Evolutionary conservation across 2,329 filamentous ascomycete genomes (phyloP).

Genomic region (Colletotrichum costaricense): DNA sequence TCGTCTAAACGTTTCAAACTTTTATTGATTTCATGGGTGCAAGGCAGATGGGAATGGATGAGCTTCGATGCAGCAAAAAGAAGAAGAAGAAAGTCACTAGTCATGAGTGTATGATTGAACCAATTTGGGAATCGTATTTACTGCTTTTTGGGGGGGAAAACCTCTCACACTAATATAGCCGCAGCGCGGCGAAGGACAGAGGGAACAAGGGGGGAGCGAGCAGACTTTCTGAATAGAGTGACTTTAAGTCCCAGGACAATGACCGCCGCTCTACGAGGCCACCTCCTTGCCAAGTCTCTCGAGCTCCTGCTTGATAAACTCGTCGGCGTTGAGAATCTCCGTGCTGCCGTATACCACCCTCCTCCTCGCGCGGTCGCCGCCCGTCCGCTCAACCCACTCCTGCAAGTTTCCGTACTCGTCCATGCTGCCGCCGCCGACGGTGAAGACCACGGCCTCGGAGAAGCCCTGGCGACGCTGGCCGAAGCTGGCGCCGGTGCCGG

Average conservation of each 20-base stretch:
- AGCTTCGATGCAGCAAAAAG: not conserved
- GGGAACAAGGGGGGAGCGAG: too few relatives aligned
- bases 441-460: conserved; percentile 92
- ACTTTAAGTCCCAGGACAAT: not conserved
- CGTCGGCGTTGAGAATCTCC: conserved; percentile 77
- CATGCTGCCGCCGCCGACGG: conserved; percentile 96
- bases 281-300: conserved; percentile 72
- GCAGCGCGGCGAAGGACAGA: not conserved
- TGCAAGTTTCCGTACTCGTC: conserved; percentile 98
- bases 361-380: conserved; percentile 74
- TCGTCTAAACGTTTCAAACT: too few relatives aligned
- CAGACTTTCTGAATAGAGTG: not conserved
- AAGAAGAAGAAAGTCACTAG: not conserved
- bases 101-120: not conserved
- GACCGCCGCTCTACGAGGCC: conserved; percentile 39
- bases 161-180: not conserved
- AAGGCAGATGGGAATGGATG: too few relatives aligned
- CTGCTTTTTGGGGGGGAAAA: not conserved
- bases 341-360: conserved; percentile 96
- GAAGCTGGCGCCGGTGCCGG: conserved; percentile 84
- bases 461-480: conserved; percentile 92
- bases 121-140: conserved; percentile 19
- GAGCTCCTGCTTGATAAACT: conserved; percentile 74
- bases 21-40: too few relatives aligned
- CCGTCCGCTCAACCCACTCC: conserved; percentile 90